Evolutionary conservation across 306 rosid genomes (phyloP).

Genomic region (Begonia fuchsioides): DNA sequence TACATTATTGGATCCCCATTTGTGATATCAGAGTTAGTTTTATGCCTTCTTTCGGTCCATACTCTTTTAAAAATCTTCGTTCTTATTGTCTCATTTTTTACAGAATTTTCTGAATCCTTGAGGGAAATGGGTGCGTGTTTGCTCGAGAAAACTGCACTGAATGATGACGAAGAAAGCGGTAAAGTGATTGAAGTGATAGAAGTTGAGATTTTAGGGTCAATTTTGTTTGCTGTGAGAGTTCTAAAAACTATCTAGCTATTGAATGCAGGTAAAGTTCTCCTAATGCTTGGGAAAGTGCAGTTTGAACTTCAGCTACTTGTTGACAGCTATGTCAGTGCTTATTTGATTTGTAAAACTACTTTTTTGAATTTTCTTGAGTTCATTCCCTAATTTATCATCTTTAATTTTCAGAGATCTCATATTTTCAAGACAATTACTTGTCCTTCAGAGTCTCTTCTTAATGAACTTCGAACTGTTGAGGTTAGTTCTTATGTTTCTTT

Average conservation of each 20-base stretch:
- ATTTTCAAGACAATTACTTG: constrained; percentile 70
- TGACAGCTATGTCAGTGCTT: constrained; percentile 57
- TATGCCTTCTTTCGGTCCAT: too few relatives aligned
- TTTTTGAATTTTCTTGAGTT: background rate
- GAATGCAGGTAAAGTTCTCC: constrained; percentile 58
- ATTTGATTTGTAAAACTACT: background rate
- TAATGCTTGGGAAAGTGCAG: constrained; percentile 73
- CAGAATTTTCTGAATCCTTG: constrained; percentile 84
- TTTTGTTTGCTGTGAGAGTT: too few relatives aligned
- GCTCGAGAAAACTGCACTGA: constrained; percentile 86
- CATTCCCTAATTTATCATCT: constrained; percentile 8
- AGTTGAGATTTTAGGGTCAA: too few relatives aligned
- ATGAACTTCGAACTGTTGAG: constrained; percentile 95
- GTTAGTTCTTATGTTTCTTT: constrained; percentile 18
- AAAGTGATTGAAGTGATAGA: constrained; percentile 4
- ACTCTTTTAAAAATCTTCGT: background rate
- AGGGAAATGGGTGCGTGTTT: constrained; percentile 86
- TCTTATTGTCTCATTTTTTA: background rate
- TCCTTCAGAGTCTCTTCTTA: constrained; percentile 92
- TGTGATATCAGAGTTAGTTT: too few relatives aligned
- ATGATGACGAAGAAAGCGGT: constrained; percentile 87
- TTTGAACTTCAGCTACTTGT: constrained; percentile 67
- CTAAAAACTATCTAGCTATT: background rate
- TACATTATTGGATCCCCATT: too few relatives aligned
- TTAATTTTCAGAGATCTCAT: constrained; percentile 73